Percentiles rank a stretch among this genome's conserved stretches.
These are phyloP conservation scores for Aspergillus quadricinctus DNA, from an alignment of 2,329 filamentous ascomycete species.

Conservation along the genomic window DNA sequence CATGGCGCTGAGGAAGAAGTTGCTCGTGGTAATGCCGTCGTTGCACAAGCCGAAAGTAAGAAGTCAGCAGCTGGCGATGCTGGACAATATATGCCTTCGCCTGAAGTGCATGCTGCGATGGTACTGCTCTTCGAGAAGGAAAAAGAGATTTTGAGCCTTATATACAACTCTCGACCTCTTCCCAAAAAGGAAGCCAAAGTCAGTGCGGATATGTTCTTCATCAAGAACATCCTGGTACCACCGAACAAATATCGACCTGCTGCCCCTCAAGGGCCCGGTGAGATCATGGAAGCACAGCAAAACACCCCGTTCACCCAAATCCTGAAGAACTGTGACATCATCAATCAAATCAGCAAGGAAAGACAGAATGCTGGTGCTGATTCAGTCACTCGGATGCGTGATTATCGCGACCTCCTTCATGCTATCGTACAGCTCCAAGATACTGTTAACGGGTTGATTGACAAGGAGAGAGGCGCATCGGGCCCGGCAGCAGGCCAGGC, in stretches of 20 bases:
- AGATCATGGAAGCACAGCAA: conserved; percentile 82
- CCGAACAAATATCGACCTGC: conserved; percentile 90
- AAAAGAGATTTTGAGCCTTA: conserved; percentile 72
- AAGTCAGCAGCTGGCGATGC: conserved; percentile 35
- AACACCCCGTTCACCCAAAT: conserved; percentile 86
- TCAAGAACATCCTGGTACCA: conserved; percentile 79
- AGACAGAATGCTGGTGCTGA: conserved; percentile 51
- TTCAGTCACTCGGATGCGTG: conserved; percentile 49
- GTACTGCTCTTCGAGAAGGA: conserved; percentile 81
- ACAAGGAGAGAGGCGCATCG: conserved; percentile 80
- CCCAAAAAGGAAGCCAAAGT: conserved; percentile 55
- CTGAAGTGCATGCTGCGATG: conserved; percentile 77
- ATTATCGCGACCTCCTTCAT: conserved; percentile 73
- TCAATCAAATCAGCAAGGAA: conserved; percentile 70
- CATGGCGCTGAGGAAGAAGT: conserved; percentile 58
- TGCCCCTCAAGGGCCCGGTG: conserved; percentile 71
- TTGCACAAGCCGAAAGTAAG: conserved; percentile 28
- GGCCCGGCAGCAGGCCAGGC: conserved; percentile 72
- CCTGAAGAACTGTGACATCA: conserved; percentile 66
- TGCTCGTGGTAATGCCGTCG: conserved; percentile 48
- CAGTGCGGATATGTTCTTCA: conserved; percentile 90
- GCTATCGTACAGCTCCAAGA: conserved; percentile 83
- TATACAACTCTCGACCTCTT: conserved; percentile 74
- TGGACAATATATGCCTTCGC: conserved; percentile 75
- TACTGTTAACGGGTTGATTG: conserved; percentile 85